phyloP scores from a whole-genome alignment of 2,329 filamentous ascomycete species.

The Blumeriella jaapii region DNA sequence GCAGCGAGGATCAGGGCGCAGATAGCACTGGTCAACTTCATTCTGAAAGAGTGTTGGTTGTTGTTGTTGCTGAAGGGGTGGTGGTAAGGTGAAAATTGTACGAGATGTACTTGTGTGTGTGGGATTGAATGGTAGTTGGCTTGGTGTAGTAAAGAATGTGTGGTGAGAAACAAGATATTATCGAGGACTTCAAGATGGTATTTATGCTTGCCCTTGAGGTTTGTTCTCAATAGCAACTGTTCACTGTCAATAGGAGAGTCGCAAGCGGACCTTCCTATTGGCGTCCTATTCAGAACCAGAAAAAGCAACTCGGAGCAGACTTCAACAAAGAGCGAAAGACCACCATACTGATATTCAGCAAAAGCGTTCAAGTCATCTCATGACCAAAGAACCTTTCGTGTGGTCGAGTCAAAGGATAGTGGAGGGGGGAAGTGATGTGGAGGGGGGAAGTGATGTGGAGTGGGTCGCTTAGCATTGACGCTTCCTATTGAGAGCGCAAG shows the following conservation, averaged over 20 bases:
- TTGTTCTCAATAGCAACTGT: conserved; percentile 7
- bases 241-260: conserved; percentile 2
- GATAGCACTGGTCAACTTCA: conserved; percentile 37
- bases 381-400: background rate
- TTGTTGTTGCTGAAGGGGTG: too few species aligned
- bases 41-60: conserved; percentile 25
- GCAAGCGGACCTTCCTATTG: conserved; percentile 9
- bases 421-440: background rate
- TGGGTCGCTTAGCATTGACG: conserved; percentile 3
- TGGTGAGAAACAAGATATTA: background rate
- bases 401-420: background rate
- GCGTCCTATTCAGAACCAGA: conserved; percentile 18
- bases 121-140: conserved; percentile 4
- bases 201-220: conserved; percentile 8
- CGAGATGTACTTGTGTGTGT: conserved; percentile 8
- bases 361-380: background rate
- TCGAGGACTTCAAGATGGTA: background rate
- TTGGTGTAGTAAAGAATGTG: conserved; percentile 6
- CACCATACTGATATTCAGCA: background rate
- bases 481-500: conserved; percentile 3
- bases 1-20: conserved; percentile 31
- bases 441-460: background rate
- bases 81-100: conserved; percentile 1
- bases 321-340: background rate
- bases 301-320: conserved; percentile 2